Base-by-base conservation (phyloP, 192 early-diverging fungal species). In the Gaertneriomyces semiglobifer region DNA sequence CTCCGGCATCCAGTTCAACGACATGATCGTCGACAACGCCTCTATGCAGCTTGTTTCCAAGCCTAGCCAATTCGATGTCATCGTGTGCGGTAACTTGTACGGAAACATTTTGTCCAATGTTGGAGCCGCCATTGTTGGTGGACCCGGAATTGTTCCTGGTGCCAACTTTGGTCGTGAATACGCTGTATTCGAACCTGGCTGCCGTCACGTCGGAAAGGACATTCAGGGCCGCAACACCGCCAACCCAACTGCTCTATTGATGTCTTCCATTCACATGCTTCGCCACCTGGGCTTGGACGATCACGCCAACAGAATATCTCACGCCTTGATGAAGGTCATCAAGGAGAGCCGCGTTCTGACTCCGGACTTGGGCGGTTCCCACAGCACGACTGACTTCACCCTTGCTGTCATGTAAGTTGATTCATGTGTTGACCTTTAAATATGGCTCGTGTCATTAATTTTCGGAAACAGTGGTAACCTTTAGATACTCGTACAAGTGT, bases 1-100 rank as follows among this genome's bases (percentile, higher is more conserved):
- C 68, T 81, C 80, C 39, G 91, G 91, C 44, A 94, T 99, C 77
- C 77, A 93, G 86, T 92, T 92, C 77, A 86, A 94, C 67, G 95
- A 97, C 82, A 96, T 99, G 96, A 99, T 99, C 81, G 96, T 99
- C 69, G 96, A 99, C 79, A 99, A 99, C 84, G 93, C 94, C 53
- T 92, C 96, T 58, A 99, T 99, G 96, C 96, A 99, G 86, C 86
- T 99, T n/a, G 94, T 96, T 51, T 91, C 92, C 72, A 90, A 84
- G 77, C 96, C 96, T 58, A 88, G 90, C 76, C 96, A 99, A 81
- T 99, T 99, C 63, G 96, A 99, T 75, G 96, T 99, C 52, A 93
- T 99, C 84, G 94, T 99, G 64, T 95, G 93, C 89, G 94, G 94
- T 65, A 99, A 99, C 86, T 88, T 99, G 77, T 99, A 99, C 82